phyloP scores from a whole-genome alignment of 805 yeast species.

The Yamadazyma kitorensis region DNA sequence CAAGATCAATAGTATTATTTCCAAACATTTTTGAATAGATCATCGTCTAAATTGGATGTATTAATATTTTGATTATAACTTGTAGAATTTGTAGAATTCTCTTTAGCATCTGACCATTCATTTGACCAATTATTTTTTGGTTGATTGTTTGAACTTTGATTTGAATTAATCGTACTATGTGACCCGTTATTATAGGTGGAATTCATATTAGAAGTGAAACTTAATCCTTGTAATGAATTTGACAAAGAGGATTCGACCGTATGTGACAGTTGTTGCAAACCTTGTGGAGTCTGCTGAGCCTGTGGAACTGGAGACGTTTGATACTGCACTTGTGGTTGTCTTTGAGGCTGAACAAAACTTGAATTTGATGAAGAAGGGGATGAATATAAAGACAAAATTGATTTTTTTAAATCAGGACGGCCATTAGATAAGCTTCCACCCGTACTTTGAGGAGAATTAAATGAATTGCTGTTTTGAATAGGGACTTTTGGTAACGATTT shows the following conservation, averaged over 20 bases:
- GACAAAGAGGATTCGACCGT: no score
- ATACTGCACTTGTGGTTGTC: conserved; percentile 3
- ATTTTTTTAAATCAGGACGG: conserved; percentile 87
- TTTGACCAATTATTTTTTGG: conserved; percentile 4
- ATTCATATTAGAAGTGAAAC: conserved; percentile 10
- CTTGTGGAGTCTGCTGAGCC: no score
- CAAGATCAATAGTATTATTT: conserved; percentile 26
- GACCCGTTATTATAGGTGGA: conserved; percentile 4
- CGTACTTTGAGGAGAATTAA: conserved; percentile 28
- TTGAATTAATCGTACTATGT: conserved; percentile 5
- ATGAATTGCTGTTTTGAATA: conserved; percentile 4
- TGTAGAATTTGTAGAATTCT: conserved; percentile 10
- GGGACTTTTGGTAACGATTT: conserved; percentile 14
- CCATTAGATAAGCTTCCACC: conserved; percentile 29
- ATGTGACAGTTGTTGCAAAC: no score
- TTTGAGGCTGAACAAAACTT: conserved; percentile 24
- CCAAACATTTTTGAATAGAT: conserved; percentile 71
- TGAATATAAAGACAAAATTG: conserved; percentile 84
- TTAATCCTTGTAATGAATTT: conserved; percentile 24
- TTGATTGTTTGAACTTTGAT: conserved; percentile 6
- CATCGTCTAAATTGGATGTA: conserved; percentile 47
- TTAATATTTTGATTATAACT: conserved; percentile 3
- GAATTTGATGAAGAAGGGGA: conserved; percentile 50
- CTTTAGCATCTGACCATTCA: conserved; percentile 31
- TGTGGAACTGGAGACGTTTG: conserved; percentile 1